Percentiles rank a stretch among this genome's conserved stretches.
Conservation (phyloP, 495 filamentous ascomycete genomes). For the Aspergillus incahuasiensis region DNA sequence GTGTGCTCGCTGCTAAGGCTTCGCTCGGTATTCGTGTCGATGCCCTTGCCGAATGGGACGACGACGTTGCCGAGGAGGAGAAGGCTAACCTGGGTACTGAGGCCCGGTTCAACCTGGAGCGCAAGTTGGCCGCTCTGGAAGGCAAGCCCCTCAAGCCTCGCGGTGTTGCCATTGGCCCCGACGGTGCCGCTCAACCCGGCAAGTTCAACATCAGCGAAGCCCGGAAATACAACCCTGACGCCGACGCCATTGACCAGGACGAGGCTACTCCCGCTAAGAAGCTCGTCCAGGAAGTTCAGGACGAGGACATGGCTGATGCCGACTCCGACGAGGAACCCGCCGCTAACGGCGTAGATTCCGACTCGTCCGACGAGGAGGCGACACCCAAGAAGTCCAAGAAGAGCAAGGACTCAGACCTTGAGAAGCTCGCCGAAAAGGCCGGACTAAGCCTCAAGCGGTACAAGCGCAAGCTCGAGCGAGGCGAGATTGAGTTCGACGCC, state of each 20-base stretch:
- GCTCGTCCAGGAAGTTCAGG: slow-evolving; percentile 48
- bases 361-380: slow-evolving; percentile 40
- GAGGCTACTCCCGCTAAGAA: slow-evolving; percentile 47
- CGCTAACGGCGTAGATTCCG: slow-evolving; percentile 44
- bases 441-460: slow-evolving; percentile 66
- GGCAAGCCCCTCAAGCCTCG: slow-evolving; percentile 80
- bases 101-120: slow-evolving; percentile 74
- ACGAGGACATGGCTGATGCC: slow-evolving; percentile 54
- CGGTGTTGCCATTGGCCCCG: slow-evolving; percentile 70
- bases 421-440: slow-evolving; percentile 53
- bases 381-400: slow-evolving; percentile 41
- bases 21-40: slow-evolving; percentile 91
- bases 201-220: slow-evolving; percentile 93
- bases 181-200: slow-evolving; percentile 55
- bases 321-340: slow-evolving; percentile 30
- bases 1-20: slow-evolving; percentile 90
- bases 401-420: slow-evolving; percentile 49
- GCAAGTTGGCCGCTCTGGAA: slow-evolving; percentile 77
- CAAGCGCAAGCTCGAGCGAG: slow-evolving; percentile 65
- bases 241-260: slow-evolving; percentile 75
- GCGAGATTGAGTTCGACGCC: slow-evolving; percentile 56
- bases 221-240: slow-evolving; percentile 94
- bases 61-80: slow-evolving; percentile 81
- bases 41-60: slow-evolving; percentile 77
- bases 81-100: slow-evolving; percentile 69